These are phyloP conservation scores for Botrytis byssoidea DNA, from an alignment of 2,329 filamentous ascomycete genomes.

Conservation along the genomic window DNA sequence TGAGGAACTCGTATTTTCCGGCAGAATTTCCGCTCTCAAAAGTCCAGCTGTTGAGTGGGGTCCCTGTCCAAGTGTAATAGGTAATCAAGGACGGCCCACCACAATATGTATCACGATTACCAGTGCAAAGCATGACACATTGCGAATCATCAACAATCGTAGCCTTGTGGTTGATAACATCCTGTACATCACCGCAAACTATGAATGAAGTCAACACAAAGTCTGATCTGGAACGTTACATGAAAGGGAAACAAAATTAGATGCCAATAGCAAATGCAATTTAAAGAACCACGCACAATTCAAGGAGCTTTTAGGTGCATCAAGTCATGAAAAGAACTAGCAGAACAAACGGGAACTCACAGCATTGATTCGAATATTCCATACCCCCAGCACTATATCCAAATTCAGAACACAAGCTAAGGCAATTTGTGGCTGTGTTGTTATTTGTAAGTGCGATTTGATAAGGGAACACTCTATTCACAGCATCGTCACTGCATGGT, in stretches of 20 bases:
- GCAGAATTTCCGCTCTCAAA: slow-evolving; percentile 52
- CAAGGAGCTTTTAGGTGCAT: neutral
- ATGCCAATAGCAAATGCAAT: neutral
- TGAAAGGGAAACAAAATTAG: neutral
- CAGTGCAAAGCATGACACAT: slow-evolving; percentile 45
- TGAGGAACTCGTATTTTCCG: slow-evolving; percentile 57
- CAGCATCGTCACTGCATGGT: slow-evolving; percentile 21
- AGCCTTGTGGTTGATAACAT: slow-evolving; percentile 19
- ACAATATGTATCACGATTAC: slow-evolving; percentile 23
- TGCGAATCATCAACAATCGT: slow-evolving; percentile 15
- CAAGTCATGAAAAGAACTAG: neutral
- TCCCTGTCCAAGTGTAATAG: slow-evolving; percentile 25
- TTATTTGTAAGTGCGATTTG: slow-evolving; percentile 24
- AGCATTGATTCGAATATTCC: slow-evolving; percentile 34
- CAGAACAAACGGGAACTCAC: slow-evolving; percentile 18
- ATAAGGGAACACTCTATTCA: slow-evolving; percentile 30
- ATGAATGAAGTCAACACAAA: neutral
- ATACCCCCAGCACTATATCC: slow-evolving; percentile 35
- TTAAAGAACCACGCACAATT: neutral
- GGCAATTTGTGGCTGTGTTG: slow-evolving; percentile 30
- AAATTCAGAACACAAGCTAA: slow-evolving; percentile 31
- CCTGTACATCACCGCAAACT: slow-evolving; percentile 26
- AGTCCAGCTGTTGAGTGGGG: slow-evolving; percentile 52
- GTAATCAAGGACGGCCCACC: slow-evolving; percentile 25
- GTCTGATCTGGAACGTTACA: no score